Evolutionary conservation across 148 eudicot species (phyloP).

Genomic region (Rhododendron mucronatum): DNA sequence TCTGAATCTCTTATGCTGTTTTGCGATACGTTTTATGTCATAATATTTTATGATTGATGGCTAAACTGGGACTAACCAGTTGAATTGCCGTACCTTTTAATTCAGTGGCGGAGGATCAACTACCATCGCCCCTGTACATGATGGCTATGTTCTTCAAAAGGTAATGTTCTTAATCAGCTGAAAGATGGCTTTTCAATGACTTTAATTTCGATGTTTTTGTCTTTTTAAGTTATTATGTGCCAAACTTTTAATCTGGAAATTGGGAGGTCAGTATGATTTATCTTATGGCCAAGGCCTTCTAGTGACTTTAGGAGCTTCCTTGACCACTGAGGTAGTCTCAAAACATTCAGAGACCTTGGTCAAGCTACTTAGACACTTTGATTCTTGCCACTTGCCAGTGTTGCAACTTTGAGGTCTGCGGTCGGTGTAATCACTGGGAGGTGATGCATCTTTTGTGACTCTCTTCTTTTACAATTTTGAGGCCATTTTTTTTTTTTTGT

Average conservation of each 20-base stretch:
- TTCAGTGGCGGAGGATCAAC: slow-evolving; percentile 98
- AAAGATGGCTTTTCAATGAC: not conserved
- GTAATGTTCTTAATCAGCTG: slow-evolving; percentile 29
- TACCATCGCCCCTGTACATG: slow-evolving; percentile 95
- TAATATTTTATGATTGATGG: not conserved
- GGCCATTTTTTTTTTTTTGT: not conserved
- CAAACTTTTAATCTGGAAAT: not conserved
- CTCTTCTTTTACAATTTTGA: not conserved
- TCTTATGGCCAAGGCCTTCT: not conserved
- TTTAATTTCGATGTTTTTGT: slow-evolving; percentile 2
- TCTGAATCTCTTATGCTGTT: slow-evolving; percentile 7
- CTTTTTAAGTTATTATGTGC: not conserved
- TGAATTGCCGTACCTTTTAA: slow-evolving; percentile 2
- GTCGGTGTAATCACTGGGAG: not conserved
- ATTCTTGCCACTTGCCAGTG: not conserved
- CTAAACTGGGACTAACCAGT: slow-evolving; percentile 11
- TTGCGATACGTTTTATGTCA: not conserved
- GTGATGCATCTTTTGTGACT: not conserved
- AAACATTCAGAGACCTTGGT: not conserved
- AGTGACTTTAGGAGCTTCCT: not conserved
- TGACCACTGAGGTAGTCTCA: not conserved
- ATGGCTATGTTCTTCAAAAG: slow-evolving; percentile 98
- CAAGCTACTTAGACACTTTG: not conserved
- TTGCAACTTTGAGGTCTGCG: not conserved
- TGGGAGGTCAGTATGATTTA: not conserved